A percentile compares a stretch with the other conserved stretches of the same genome.
phyloP scores from a whole-genome alignment of 306 rosid species.

The Trifolium subterraneum region DNA sequence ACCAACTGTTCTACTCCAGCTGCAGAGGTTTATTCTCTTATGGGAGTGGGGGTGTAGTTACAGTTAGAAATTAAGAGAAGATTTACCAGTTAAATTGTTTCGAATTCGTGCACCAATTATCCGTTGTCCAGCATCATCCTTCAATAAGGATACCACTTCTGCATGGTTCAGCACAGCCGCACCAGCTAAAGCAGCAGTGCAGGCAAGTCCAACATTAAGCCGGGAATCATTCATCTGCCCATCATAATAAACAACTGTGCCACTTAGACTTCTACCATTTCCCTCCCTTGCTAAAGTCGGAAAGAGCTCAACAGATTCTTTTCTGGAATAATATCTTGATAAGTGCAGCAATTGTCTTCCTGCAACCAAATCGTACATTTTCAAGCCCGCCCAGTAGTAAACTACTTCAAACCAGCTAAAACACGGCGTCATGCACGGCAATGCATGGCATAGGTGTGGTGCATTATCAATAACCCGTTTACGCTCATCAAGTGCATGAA shows the following conservation, averaged over 20 bases:
- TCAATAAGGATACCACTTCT: conserved; percentile 79
- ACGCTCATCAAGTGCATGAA: conserved; percentile 97
- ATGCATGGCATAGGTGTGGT: conserved; percentile 95
- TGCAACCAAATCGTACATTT: conserved; percentile 95
- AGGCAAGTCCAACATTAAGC: conserved; percentile 91
- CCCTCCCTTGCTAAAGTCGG: conserved; percentile 89
- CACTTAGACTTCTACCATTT: conserved; percentile 68
- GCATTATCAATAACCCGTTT: conserved; percentile 93
- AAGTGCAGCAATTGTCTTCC: conserved; percentile 81
- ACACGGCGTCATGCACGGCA: conserved; percentile 99
- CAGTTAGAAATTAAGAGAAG: conserved; percentile 24
- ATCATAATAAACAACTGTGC: conserved; percentile 95
- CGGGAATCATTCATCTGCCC: conserved; percentile 99
- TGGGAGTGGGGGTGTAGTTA: not conserved
- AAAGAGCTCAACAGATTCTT: conserved; percentile 88
- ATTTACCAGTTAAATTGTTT: conserved; percentile 81
- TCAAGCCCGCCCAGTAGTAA: conserved; percentile 94
- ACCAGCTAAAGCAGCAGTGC: conserved; percentile 95
- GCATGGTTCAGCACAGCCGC: conserved; percentile 99
- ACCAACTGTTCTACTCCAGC: conserved; percentile 16
- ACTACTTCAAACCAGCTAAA: conserved; percentile 91
- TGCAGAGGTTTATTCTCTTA: not conserved
- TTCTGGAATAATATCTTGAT: conserved; percentile 89
- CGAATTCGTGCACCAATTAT: conserved; percentile 86
- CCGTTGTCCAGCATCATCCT: conserved; percentile 72